Evolutionary conservation across 2,329 filamentous ascomycete species (phyloP).

Genomic region (Phyllosticta citribraziliensis): DNA sequence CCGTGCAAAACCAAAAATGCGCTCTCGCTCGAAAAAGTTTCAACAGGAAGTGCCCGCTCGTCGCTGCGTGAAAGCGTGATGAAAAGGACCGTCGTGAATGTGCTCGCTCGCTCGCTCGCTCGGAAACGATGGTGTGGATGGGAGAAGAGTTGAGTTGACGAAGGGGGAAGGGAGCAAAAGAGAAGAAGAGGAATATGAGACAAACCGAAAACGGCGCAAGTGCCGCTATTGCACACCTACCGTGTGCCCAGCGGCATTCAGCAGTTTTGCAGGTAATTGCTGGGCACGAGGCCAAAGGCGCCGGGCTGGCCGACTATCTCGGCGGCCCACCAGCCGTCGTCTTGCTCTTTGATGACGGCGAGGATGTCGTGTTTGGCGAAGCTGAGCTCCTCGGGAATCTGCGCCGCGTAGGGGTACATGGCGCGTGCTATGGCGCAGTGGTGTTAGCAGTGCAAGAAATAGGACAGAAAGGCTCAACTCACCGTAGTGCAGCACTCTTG

Average conservation of each 20-base stretch:
- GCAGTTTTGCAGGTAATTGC: constrained; percentile 56
- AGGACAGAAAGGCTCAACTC: constrained; percentile 37
- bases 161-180: no score
- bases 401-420: constrained; percentile 87
- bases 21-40: not conserved
- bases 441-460: not conserved
- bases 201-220: no score
- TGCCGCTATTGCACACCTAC: not conserved
- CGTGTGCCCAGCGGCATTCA: constrained; percentile 13
- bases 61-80: no score
- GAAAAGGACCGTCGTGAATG: no score
- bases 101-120: no score
- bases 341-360: constrained; percentile 79
- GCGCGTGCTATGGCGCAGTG: constrained; percentile 63
- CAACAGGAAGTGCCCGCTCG: not conserved
- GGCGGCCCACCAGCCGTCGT: constrained; percentile 99
- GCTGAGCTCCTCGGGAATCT: constrained; percentile 87
- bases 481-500: constrained; percentile 73
- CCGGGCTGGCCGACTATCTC: constrained; percentile 63
- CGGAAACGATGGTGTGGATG: no score
- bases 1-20: not conserved
- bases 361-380: constrained; percentile 90
- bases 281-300: constrained; percentile 51
- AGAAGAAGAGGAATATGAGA: no score
- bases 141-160: no score